Base-by-base conservation (phyloP, 768 basidiomycete species). In the Exsudoporus frostii region DNA sequence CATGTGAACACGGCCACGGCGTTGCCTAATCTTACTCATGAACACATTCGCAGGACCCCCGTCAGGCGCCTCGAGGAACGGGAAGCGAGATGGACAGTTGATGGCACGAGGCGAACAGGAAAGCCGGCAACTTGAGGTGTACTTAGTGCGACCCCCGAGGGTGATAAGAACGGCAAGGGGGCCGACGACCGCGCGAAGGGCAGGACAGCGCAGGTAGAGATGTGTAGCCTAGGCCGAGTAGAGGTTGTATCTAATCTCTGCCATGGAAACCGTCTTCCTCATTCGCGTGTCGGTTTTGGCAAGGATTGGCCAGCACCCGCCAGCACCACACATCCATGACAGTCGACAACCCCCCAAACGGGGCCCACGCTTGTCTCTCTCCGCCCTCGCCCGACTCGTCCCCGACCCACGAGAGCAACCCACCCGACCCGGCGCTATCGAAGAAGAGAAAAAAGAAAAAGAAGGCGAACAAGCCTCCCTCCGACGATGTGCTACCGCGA, bases 391-490 rank as follows among this genome's bases (percentile, higher is more conserved):
- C 61, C 22, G 66, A 65, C 13, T 43, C 51, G 1, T 68, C 72
- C 13, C 62, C 69, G 2, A 50, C 52, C 7, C 45, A 36, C 53
- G 56, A 54, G 39, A n/a, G 47, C 20, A 24, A 9, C 4, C 36
- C 29, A 7, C 5, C 17, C 29, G 60, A 65, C 8, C 63, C 68
- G 5, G 29, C 29, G 11, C 13, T 8, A 19, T 7, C 22, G 68
- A 88, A 88, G 73, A 88, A 87, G 72, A 86, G 85, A 71, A 84
- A 83, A 64, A 80, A 82, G 67, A 84, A 80, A 68, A 86, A 83
- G 66, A 67, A 74, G 4, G 71, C 82, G 49, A 68, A 67, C 24
- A 80, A 79, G 58, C 74, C 79, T 36, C 10, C 40, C 34, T 10
- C 51, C 9, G 62, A 65, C 30, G 65, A 67, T 19, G 17, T 25